These are phyloP conservation scores for Clavaria fumosa DNA, from an alignment of 768 basidiomycete species.

Conservation along the genomic window DNA sequence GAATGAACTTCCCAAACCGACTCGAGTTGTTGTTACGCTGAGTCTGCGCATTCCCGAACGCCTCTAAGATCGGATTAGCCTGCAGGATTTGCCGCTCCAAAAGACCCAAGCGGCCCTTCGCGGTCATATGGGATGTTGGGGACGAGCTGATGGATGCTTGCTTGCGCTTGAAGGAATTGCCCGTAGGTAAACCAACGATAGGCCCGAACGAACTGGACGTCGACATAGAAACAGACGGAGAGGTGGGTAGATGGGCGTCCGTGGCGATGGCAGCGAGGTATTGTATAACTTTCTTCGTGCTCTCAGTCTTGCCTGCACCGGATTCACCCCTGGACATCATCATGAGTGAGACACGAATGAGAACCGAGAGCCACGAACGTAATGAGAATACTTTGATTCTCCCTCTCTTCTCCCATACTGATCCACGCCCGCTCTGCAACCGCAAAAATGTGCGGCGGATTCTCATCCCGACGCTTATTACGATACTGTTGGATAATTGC, in stretches of 20 bases:
- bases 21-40: slow-evolving; percentile 97
- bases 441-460: slow-evolving; percentile 92
- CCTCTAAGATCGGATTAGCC: slow-evolving; percentile 93
- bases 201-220: slow-evolving; percentile 42
- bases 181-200: slow-evolving; percentile 53
- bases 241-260: slow-evolving; percentile 42
- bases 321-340: slow-evolving; percentile 71
- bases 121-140: slow-evolving; percentile 30
- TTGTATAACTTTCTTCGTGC: slow-evolving; percentile 98
- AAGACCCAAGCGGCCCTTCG: slow-evolving; percentile 68
- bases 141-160: slow-evolving; percentile 33
- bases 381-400: slow-evolving; percentile 95
- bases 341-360: slow-evolving; percentile 8
- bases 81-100: slow-evolving; percentile 94
- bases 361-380: slow-evolving; percentile 46
- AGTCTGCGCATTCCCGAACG: slow-evolving; percentile 97
- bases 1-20: slow-evolving; percentile 96
- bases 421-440: slow-evolving; percentile 97
- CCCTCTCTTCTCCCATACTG: slow-evolving; percentile 93
- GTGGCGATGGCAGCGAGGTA: slow-evolving; percentile 96
- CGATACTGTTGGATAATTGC: slow-evolving; percentile 83
- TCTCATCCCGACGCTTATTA: slow-evolving; percentile 76
- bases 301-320: slow-evolving; percentile 98
- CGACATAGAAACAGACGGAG: slow-evolving; percentile 39
- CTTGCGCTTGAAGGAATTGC: slow-evolving; percentile 36